A percentile compares a stretch with the other conserved stretches of the same genome.
phyloP scores from a whole-genome alignment of 495 filamentous ascomycete species.

The Aspergillus cristatus region DNA sequence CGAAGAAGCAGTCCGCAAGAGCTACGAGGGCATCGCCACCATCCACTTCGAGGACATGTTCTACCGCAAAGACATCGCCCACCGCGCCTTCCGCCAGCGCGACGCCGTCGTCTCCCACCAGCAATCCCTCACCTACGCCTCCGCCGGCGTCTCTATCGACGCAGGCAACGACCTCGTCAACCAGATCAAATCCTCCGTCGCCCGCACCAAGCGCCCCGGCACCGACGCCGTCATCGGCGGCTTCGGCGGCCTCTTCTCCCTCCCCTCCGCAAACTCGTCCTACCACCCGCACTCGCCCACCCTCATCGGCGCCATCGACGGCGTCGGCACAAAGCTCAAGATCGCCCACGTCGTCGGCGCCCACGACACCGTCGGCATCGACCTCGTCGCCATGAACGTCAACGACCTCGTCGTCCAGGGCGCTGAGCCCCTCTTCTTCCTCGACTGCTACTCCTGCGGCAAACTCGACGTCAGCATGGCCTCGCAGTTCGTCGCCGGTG shows the following conservation, averaged over 20 bases:
- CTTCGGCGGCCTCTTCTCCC: constrained; percentile 84
- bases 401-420: constrained; percentile 96
- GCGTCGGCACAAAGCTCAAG: constrained; percentile 93
- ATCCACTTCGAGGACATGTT: constrained; percentile 88
- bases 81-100: constrained; percentile 44
- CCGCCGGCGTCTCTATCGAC: constrained; percentile 85
- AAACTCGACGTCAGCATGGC: constrained; percentile 71
- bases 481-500: constrained; percentile 73
- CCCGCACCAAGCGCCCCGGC: constrained; percentile 70
- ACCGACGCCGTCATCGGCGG: constrained; percentile 88
- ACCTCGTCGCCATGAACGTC: constrained; percentile 97
- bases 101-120: constrained; percentile 22
- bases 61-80: constrained; percentile 86
- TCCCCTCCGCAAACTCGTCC: constrained; percentile 56
- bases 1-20: constrained; percentile 71
- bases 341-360: constrained; percentile 81
- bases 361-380: constrained; percentile 89
- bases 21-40: constrained; percentile 67
- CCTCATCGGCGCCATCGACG: constrained; percentile 85
- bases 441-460: constrained; percentile 91
- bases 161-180: constrained; percentile 85
- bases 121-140: constrained; percentile 77
- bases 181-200: constrained; percentile 75
- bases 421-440: constrained; percentile 86
- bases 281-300: constrained; percentile 63